Evolutionary conservation across 2,329 filamentous ascomycete genomes (phyloP), one percentile per base, ranked within the genome.

Genomic region (Orbilia javanica): DNA sequence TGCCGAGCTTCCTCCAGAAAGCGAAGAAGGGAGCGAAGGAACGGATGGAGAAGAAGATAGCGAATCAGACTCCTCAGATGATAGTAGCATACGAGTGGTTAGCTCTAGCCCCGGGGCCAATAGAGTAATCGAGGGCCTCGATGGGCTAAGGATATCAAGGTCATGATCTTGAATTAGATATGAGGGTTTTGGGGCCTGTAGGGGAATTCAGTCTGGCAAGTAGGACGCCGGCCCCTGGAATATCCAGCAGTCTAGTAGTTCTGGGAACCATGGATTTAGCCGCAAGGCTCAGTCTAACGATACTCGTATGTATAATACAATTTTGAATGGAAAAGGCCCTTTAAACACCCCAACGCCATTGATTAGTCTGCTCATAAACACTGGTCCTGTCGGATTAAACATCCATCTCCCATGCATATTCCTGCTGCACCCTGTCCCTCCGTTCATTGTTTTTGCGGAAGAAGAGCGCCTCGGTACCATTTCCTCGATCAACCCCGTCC

Each of bases 371-470:
- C 48, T 29, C 27, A 4, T 22, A 39, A 48, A 15, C 25, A 72
- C 15, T 25, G 34, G 6, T 57, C 22, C 29, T 7, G 2, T 36
- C 13, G 63, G 11, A 31, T 36, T 68, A 96, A 84, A 94, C 93
- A 85, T 97, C 96, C 91, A 96, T 96, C 86, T 97, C 93, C 96
- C 95, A 99, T 34, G 92, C 90, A 84, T 97, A 98, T 82, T 95
- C 90, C 82, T 98, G 84, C 34, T 91, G 91, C 84, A 92, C 92
- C 81, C 92, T 90, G 83, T 94, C 90, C 82, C 90, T 90, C 81
- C 89, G 89, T 81, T 90, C 87, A 84, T 97, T 97, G 80, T 94
- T 86, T 1, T 94, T 93, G 83, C 92, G 93, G 85, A 98, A 98
- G 85, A 94, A 92, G 83, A 97, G 91, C 79, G 89, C 92, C 86